Base-by-base conservation (phyloP, 345 rosid genomes). In the Firmiana major region DNA sequence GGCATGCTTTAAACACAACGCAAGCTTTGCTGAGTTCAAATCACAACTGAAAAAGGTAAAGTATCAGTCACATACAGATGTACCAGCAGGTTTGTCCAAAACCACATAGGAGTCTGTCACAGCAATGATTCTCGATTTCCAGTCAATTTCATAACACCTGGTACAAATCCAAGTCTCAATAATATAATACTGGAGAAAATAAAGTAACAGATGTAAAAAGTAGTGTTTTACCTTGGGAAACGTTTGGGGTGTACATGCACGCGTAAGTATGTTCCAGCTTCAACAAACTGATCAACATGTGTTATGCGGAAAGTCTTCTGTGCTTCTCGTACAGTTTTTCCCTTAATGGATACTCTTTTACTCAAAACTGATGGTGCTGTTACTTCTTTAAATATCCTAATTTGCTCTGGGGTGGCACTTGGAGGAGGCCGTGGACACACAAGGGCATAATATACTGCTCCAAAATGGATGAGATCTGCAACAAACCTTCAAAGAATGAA, bases 171-270 rank as follows among this genome's bases (percentile, higher is more conserved):
- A 13, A 63, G 63, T 13, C 38, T 73, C 49, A 80, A 24, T 7
- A 73, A 16, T 24, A 58, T 38, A 43, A 22, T 21, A 45, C 17
- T 24, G 26, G n/a, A 59, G 24, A 54, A 58, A 49, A 28, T 17
- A 31, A 71, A 51, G 62, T 19, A 17, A 51, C 62, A 71, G 5
- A 60, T 34, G 62, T 19, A 68, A 40, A 24, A n/a, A 8, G 10
- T 21, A 74, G 38, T 17, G 26, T 65, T 57, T 69, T 69, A 93
- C 98, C 97, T 89, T 36, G 99, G 98, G 69, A 89, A 95, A 64
- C 99, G 94, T 80, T 93, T 93, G 40, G 98, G 99, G 78, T 95
- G 99, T 13, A 95, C 93, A 80, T 93, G 93, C 42, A 95, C 96
- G 62, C 96, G 93, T 64, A 95, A 76, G 77, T 93, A 95, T 26